Evolutionary conservation across 805 yeast species (phyloP), one percentile per base, ranked within the genome.

Genomic region (Metschnikowia rubicola): DNA sequence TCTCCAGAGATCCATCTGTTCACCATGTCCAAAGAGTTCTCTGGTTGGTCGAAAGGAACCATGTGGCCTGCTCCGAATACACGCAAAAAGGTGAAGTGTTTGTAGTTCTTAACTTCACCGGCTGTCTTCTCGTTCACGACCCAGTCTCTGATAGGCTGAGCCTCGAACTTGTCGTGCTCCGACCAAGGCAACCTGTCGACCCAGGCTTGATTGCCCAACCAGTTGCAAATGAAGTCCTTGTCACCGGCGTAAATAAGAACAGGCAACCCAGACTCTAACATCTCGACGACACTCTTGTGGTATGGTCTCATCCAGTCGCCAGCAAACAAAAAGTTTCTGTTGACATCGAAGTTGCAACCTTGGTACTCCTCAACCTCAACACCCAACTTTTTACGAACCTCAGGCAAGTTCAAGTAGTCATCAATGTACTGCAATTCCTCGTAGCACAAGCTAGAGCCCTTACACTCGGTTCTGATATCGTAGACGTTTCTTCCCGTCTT

Each of bases 231-330:
- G 66, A 78, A 89, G 66, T 89, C 97, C 67, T 89, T 87, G 65
- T 89, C 96, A 61, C 97, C 97, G n/a, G 96, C 96, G 58, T 89
- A 90, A 51, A 88, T 79, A 60, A 90, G 77, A 4, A 89, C 91
- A 15, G 96, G 96, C 39, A 88, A 61, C 26, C 79, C 84, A 48
- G 75, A 66, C 59, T 87, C 84, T 57, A 89, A 75, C 52, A 54
- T 46, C 39, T 79, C 79, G 21, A 83, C 74, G 35, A 92, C 88
- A 43, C 80, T 81, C 57, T 75, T 78, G 63, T 88, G 94, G 77
- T 83, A 89, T 26, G 96, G 96, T 66, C 84, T 84, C 84, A 86
- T 82, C 86, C 92, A 86, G 70, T 92, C 99, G 53, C 97, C 97
- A 17, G 88, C 81, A 57, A 88, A 79, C 54, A 86, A 61, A 68